A percentile compares a stretch with the other conserved stretches of the same genome.
Conservation (phyloP, 441 rosid species). For the Biscutella auriculata region DNA sequence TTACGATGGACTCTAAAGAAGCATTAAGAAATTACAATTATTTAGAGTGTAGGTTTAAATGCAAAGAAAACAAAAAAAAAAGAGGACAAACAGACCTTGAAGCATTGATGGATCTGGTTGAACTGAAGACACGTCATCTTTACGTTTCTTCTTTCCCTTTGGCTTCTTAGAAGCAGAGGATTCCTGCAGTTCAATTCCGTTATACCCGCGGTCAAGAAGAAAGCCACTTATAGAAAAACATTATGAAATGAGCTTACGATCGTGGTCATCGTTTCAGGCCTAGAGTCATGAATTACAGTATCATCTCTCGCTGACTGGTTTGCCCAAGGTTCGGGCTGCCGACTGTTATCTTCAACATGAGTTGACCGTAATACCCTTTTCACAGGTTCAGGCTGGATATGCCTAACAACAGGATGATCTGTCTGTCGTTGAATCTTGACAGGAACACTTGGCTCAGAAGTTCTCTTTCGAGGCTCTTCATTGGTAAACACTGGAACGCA, state of each 20-base stretch:
- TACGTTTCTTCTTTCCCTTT: conserved; percentile 63
- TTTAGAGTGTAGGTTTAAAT: conserved; percentile 1
- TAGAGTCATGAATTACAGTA: conserved; percentile 30
- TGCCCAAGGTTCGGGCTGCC: conserved; percentile 22
- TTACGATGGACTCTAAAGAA: conserved; percentile 51
- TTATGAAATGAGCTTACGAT: conserved; percentile 35
- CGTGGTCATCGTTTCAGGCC: conserved; percentile 21
- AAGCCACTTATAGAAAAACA: conserved; percentile 15
- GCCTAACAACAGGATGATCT: conserved; percentile 13
- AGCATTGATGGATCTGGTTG: conserved; percentile 55
- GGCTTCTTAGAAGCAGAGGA: conserved; percentile 47
- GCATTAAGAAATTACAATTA: conserved; percentile 11
- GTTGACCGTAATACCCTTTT: conserved; percentile 17
- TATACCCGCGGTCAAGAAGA: conserved; percentile 14
- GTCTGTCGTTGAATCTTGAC: conserved; percentile 12
- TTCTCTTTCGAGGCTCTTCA: conserved; percentile 40
- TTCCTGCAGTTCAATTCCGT: conserved; percentile 48
- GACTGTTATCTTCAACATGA: conserved; percentile 14
- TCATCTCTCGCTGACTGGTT: conserved; percentile 36
- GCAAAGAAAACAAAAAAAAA: conserved; percentile 5
- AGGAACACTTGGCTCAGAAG: conserved; percentile 19
- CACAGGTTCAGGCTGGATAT: conserved; percentile 13
- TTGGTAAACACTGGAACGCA: conserved; percentile 37
- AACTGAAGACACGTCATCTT: conserved; percentile 28
- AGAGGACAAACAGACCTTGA: conserved; percentile 48